Percentiles rank a stretch among this genome's conserved stretches.
Evolutionary conservation across 139 green algal species (phyloP).

Genomic region (Chlamydomonas sp.): DNA sequence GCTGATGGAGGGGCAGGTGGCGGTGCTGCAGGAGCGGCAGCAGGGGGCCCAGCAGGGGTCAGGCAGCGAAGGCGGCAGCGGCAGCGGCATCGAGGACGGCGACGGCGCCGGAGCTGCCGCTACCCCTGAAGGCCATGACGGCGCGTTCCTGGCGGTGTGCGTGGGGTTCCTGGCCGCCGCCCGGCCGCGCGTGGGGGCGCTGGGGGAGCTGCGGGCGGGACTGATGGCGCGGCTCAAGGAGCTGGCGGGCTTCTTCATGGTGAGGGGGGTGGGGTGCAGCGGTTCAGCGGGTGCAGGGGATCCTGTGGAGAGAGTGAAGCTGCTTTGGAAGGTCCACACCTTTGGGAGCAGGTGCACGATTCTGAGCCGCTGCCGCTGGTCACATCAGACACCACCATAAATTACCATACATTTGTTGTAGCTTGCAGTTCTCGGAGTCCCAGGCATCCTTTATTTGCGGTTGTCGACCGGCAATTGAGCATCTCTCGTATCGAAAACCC

Average conservation of each 20-base stretch:
- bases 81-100: neutral
- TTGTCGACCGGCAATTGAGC: neutral
- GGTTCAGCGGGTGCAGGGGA: no score
- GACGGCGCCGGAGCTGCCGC: neutral
- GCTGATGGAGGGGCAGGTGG: conserved; percentile 42
- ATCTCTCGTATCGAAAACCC: no score
- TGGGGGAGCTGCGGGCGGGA: neutral
- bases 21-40: conserved; percentile 8
- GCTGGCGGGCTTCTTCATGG: conserved; percentile 26
- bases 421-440: no score
- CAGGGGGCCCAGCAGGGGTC: neutral
- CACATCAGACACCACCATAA: no score
- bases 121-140: neutral
- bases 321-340: no score
- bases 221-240: neutral
- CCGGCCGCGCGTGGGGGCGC: neutral
- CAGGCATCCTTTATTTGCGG: no score
- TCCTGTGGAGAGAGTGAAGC: no score
- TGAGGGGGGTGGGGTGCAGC: neutral
- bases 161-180: neutral
- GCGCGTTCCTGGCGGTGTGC: conserved; percentile 26
- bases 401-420: no score
- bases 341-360: no score
- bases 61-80: neutral
- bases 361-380: no score